A percentile compares a stretch with the other conserved stretches of the same genome.
Conservation (phyloP, 768 basidiomycete species). For the Suillus cothurnatus region DNA sequence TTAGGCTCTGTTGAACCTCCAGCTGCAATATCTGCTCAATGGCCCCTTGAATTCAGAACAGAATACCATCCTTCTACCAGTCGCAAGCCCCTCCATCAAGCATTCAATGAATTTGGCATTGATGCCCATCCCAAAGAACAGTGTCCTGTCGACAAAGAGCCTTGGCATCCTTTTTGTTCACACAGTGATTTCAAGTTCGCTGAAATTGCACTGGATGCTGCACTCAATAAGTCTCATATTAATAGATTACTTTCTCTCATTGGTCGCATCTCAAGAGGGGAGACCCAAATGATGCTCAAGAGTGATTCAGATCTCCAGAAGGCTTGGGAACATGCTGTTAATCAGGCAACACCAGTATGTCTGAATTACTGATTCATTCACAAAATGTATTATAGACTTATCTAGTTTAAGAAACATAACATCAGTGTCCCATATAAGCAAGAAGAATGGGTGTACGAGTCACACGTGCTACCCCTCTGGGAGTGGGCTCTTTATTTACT, state of each 20-base stretch:
- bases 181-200: conserved; percentile 13
- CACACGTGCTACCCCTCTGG: conserved; percentile 8
- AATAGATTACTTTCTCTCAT: conserved; percentile 12
- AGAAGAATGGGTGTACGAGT: background rate
- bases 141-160: background rate
- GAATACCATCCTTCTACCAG: conserved; percentile 29
- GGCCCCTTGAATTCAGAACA: conserved; percentile 18
- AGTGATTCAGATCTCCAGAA: conserved; percentile 8
- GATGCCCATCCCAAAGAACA: background rate
- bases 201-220: conserved; percentile 14
- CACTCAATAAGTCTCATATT: conserved; percentile 10
- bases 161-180: conserved; percentile 13
- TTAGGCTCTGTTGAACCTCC: background rate
- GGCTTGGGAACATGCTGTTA: background rate
- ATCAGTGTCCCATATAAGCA: conserved; percentile 10
- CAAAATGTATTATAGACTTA: background rate
- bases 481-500: conserved; percentile 11
- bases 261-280: conserved; percentile 13
- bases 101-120: conserved; percentile 19
- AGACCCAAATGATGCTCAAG: conserved; percentile 15
- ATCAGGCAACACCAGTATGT: conserved; percentile 9
- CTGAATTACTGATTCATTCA: conserved; percentile 10
- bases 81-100: conserved; percentile 9
- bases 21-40: background rate
- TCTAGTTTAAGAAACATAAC: conserved; percentile 5